Base-by-base conservation (phyloP, 108 stramenopile genomes). In the Stephanodiscus minutulus region DNA sequence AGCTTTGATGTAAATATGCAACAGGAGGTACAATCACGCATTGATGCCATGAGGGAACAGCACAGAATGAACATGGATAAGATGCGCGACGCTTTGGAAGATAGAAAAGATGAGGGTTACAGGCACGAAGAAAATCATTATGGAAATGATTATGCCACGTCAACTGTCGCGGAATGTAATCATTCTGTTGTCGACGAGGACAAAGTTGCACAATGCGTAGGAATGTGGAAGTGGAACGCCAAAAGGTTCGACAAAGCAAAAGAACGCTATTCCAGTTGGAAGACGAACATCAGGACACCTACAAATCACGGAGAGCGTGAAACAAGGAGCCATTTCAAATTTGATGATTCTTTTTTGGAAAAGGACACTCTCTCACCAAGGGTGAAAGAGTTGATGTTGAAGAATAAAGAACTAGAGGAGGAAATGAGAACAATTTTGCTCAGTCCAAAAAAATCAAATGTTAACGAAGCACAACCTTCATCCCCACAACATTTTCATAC, bases 41-140 rank as follows among this genome's bases (percentile, higher is more conserved):
- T 80, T 43, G 61, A 72, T 8, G 25, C 58, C 13, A 80, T 80
- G 61, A 72, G 57, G 50, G 60, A 63, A n/a, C 72, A 73, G 28
- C 56, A 61, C 21, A 61, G 56, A 21, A 39, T 21, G 61, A 72
- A 73, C 18, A 68, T 64, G 43, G 77, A 78, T 7, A 39, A 27
- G 22, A 64, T 70, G 52, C 57, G 39, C 3, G 56, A 39, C 12
- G 50, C 44, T 20, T 18, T 73, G 57, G 62, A 35, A 11, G 31
- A 53, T 13, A 35, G 31, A 28, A 52, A 63, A 24, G 25, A 27
- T 24, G 52, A 53, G 22, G 25, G 52, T 53, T 1, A 1, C 52
- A 41, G 18, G 28, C 36, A 36, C 28, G 60, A 36, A 60, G 50
- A 6, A 24, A 4, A 21, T 25, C 22, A 27, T 25, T 24, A 8